Percentiles rank a stretch among this genome's conserved stretches.
phyloP scores from a whole-genome alignment of 169 alveolate species.

The Amoebophrya sp. region DNA sequence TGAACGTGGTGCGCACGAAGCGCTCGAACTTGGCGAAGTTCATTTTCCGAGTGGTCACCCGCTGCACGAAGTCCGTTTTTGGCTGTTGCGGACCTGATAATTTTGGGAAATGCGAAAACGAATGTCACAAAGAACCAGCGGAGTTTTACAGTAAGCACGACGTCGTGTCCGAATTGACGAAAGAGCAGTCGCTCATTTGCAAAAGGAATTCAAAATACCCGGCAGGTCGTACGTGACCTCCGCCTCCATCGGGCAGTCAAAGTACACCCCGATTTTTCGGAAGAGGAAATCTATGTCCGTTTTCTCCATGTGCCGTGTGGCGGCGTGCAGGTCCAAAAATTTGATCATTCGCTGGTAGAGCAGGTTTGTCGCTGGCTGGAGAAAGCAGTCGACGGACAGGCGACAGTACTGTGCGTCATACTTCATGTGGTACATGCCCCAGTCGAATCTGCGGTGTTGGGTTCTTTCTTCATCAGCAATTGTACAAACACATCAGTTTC shows the following conservation, averaged over 20 bases:
- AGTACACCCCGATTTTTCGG: neutral
- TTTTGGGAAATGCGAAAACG: too few species aligned
- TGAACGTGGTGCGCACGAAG: neutral
- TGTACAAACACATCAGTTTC: too few species aligned
- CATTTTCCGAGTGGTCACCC: neutral
- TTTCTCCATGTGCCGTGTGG: neutral
- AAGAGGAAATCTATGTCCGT: neutral
- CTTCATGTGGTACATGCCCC: neutral
- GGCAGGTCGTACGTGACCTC: conserved; percentile 8
- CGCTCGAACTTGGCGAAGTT: neutral
- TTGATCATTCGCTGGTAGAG: neutral
- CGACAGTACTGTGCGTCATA: conserved; percentile 17
- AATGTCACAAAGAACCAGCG: too few species aligned
- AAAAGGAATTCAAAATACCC: neutral
- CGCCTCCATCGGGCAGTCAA: neutral
- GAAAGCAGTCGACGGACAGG: neutral
- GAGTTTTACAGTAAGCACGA: too few species aligned
- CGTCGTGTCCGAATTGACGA: too few species aligned
- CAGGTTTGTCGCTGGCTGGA: neutral
- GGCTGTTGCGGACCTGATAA: conserved; percentile 3
- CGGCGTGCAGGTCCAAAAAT: neutral
- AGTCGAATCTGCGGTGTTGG: neutral
- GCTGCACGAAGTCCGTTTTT: conserved; percentile 6
- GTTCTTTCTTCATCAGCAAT: too few species aligned
- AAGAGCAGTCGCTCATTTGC: too few species aligned